Base-by-base conservation (phyloP, 2,329 filamentous ascomycete genomes). In the Parascedosporium putredinis region DNA sequence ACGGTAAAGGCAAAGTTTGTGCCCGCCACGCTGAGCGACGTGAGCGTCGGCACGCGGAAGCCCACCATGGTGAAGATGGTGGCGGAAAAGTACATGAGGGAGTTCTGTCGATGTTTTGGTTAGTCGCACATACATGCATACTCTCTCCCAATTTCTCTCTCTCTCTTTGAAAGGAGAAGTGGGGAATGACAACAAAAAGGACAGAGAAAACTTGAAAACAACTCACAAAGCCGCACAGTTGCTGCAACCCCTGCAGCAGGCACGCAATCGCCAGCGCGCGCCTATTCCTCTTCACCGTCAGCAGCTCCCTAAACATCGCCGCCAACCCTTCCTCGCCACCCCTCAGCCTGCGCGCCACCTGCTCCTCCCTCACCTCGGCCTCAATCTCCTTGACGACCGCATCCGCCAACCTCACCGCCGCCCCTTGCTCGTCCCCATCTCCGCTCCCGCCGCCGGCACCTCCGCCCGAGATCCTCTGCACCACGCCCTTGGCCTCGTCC, bases 41-140 rank as follows among this genome's bases (percentile, higher is more conserved):
- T 88, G 46, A 91, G 74, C 0, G 87, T 93, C 4, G 88, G 88
- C 50, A 81, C 84, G 38, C 76, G 74, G 62, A 95, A 95, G 1
- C 84, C 84, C 1, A 95, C 75, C 27, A 88, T 74, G 2, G 78
- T 76, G 61, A 91, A 91, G 25, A 91, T 88, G 6, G 86, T 89
- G 3, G 85, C 86, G 0, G 86, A 88, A 62, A 88, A 95, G 66
- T 95, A 95, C 88, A 95, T 95, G 25, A 95, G 72, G 9, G 86
- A 89, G 67, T 95, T 95, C 78, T 83, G 55, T 23, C 22, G 18
- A 5, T 29, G 5, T 2, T 22, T 18, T 8, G 14, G n/a, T n/a
- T n/a, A n/a, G n/a, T n/a, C n/a, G n/a, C n/a, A n/a, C n/a, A n/a
- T n/a, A n/a, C n/a, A n/a, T n/a, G n/a, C n/a, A n/a, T n/a, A n/a